Base-by-base conservation (phyloP, 192 early-diverging fungal genomes). In the Pilobolus umbonatus region DNA sequence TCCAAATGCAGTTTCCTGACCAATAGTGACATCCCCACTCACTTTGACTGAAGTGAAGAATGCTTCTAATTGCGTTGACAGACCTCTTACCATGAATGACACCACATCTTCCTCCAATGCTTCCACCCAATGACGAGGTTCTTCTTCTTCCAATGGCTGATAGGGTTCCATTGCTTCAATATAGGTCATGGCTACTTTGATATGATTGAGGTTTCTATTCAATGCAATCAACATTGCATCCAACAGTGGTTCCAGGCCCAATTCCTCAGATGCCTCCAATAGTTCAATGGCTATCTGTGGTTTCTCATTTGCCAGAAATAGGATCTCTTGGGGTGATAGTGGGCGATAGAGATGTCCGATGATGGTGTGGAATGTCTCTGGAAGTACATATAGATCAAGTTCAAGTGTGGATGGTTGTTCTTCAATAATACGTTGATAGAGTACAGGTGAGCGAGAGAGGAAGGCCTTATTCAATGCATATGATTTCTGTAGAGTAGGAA, bases 391-490 rank as follows among this genome's bases (percentile, higher is more conserved):
- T 14, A 43, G 29, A 51, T 55, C 42, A 26, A 59, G 26, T 38
- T 30, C 26, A 32, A 47, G 55, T 15, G 36, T 55, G 17, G 46
- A 24, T 22, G 19, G 15, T 12, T 64, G 42, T 2, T 44, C 40
- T 9, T 64, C 54, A 12, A 15, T 44, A 1, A 64, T 30, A 6
- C 53, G 62, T n/a, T 45, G 55, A 29, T 26, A 36, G 17, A 65
- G 40, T 6, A 32, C 38, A 11, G 64, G 64, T 21, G 64, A 65
- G 19, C 64, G 64, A 3, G 55, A 58, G 12, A 65, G 47, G 4
- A 59, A 40, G 29, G 40, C 26, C 9, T 55, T 59, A 29, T 58
- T 57, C 11, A 65, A 32, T 10, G 64, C 38, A 52, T 32, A 65
- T 11, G 38, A 35, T 32, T 65, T 65, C 12, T 31, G 24, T 2